Conservation (phyloP, 495 filamentous ascomycete species). For the Baudoinia panamericana region DNA sequence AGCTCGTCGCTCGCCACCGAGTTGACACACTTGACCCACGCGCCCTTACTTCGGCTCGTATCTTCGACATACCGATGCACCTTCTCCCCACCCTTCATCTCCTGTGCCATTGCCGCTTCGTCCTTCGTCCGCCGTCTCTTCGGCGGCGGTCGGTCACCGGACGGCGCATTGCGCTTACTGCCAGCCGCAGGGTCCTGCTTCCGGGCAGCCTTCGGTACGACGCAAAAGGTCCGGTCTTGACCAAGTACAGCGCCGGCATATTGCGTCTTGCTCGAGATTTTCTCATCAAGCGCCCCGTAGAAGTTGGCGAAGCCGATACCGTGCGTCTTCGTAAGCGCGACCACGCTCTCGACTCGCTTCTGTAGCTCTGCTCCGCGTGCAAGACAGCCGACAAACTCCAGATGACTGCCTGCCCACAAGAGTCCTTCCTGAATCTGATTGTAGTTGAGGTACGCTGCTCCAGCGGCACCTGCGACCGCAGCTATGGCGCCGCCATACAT, state of each 20-base stretch:
- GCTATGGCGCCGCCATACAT: constrained; percentile 72
- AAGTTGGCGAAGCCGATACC: constrained; percentile 16
- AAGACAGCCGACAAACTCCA: constrained; percentile 90
- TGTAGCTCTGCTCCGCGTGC: constrained; percentile 64
- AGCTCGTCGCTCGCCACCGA: constrained; percentile 66
- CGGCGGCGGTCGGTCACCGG: background rate
- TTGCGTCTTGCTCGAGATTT: constrained; percentile 27
- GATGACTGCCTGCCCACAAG: constrained; percentile 74
- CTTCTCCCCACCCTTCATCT: constrained; percentile 21
- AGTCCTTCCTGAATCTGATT: constrained; percentile 60
- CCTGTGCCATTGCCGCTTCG: constrained; percentile 1
- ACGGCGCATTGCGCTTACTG: constrained; percentile 18
- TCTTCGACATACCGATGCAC: constrained; percentile 20
- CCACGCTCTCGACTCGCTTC: constrained; percentile 52
- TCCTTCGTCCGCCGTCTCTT: constrained; percentile 7
- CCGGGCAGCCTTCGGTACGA: constrained; percentile 46
- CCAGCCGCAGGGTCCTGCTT: constrained; percentile 15
- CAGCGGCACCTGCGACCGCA: constrained; percentile 66
- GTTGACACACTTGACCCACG: constrained; percentile 60
- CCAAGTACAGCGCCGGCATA: constrained; percentile 37
- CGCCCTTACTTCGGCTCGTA: constrained; percentile 9
- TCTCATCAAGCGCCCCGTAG: constrained; percentile 24
- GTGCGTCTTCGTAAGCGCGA: constrained; percentile 29
- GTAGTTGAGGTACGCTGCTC: constrained; percentile 71
- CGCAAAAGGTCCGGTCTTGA: constrained; percentile 68